phyloP scores from a whole-genome alignment of 2,329 filamentous ascomycete species.

The Colletotrichum destructivum region DNA sequence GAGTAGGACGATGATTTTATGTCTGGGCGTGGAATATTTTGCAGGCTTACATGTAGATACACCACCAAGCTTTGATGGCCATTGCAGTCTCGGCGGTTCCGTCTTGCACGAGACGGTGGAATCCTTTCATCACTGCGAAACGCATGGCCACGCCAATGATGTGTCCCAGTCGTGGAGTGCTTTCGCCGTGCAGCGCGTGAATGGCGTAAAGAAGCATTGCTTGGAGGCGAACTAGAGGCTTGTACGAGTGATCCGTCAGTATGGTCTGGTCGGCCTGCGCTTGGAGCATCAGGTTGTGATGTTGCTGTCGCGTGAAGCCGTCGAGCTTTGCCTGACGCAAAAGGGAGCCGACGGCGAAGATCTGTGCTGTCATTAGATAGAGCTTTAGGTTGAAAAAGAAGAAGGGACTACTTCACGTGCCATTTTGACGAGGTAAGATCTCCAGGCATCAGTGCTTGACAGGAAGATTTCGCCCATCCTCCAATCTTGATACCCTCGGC shows the following conservation, averaged over 20 bases:
- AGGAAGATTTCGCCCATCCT: slow-evolving; percentile 9
- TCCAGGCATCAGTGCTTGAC: slow-evolving; percentile 14
- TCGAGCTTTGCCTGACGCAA: slow-evolving; percentile 12
- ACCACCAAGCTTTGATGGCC: slow-evolving; percentile 15
- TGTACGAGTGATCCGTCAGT: slow-evolving; percentile 3
- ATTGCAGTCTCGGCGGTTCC: slow-evolving; percentile 11
- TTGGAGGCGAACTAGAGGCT: slow-evolving; percentile 15
- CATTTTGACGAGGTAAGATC: slow-evolving; percentile 9
- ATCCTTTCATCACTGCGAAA: slow-evolving; percentile 12
- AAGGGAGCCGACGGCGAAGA: slow-evolving; percentile 8
- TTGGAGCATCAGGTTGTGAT: slow-evolving; percentile 13
- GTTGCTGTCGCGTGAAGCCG: slow-evolving; percentile 10
- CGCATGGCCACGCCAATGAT: slow-evolving; percentile 13
- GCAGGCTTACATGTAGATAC: slow-evolving; percentile 11
- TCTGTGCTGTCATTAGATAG: neutral
- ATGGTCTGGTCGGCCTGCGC: slow-evolving; percentile 13
- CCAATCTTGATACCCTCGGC: slow-evolving; percentile 9
- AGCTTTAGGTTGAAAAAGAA: neutral
- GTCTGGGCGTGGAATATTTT: neutral
- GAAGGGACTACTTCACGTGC: neutral
- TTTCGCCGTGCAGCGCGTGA: slow-evolving; percentile 8
- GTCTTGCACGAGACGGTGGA: slow-evolving; percentile 8
- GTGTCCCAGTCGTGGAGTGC: slow-evolving; percentile 3
- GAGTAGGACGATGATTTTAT: neutral
- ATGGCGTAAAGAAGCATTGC: slow-evolving; percentile 10